Evolutionary conservation across 768 basidiomycete species (phyloP), one percentile per base, ranked within the genome.

Genomic region (Antrodiella citrinella): DNA sequence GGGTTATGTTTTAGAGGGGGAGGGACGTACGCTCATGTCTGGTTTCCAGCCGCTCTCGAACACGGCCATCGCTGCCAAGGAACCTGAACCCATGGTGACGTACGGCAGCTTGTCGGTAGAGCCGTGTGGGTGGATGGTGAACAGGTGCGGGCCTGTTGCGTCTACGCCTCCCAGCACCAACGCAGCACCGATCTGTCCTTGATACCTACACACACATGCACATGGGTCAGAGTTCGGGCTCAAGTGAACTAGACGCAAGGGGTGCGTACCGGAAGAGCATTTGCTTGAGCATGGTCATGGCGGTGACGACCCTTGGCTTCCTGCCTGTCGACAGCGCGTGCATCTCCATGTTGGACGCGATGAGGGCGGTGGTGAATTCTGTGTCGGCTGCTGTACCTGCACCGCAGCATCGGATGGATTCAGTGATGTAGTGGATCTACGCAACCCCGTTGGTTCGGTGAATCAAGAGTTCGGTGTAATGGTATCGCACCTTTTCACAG

Each of bases 371-470:
- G 26, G 83, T 85, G 62, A 92, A 93, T 65, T 95, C 92, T 0
- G 95, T 97, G 63, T 99, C 96, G 5, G 96, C 96, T n/a, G 95
- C 96, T 1, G 96, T 98, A 53, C 96, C 96, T 1, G 96, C 96
- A 60, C 96, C 96, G 65, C 95, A 97, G 73, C 96, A 99, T 45
- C 94, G 79, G 53, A 99, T 98, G 55, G 84, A 83, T 52, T 96
- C 92, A 3, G 92, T 84, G 64, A 99, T 88, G 69, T 85, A 98
- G 68, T 99, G 96, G 60, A 99, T 99, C 95, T 98, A 41, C 18
- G 21, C 26, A 39, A 20, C n/a, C 40, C 20, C 10, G 23, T 38
- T 38, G 10, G 10, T 10, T 38, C 22, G 30, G 25, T 39, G 7
- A 26, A 21, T 35, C 19, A 18, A 23, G 46, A 42, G 38, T 38